Evolutionary conservation across 768 basidiomycete species (phyloP).

Genomic region (Crassisporium funariophilum): DNA sequence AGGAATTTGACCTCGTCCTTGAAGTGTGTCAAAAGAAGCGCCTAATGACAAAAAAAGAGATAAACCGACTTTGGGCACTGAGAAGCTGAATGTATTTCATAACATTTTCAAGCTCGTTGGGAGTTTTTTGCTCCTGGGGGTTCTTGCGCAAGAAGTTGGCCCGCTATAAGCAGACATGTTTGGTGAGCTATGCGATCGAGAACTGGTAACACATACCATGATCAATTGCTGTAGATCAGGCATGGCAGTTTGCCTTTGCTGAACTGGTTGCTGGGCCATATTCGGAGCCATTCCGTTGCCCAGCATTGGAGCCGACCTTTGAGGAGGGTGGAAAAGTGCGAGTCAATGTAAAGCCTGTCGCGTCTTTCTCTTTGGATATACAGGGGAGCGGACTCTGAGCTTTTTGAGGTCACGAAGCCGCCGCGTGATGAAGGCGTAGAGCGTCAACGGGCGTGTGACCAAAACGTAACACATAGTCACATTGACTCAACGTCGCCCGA

Average conservation of each 20-base stretch:
- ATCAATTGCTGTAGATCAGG: constrained; percentile 47
- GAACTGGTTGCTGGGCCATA: constrained; percentile 34
- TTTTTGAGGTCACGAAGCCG: constrained; percentile 37
- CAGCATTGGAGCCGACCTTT: constrained; percentile 45
- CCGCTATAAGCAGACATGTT: constrained; percentile 36
- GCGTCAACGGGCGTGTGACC: constrained; percentile 3
- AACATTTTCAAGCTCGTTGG: constrained; percentile 48
- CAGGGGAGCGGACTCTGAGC: constrained; percentile 11
- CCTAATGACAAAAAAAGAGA: constrained; percentile 5
- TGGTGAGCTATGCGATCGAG: constrained; percentile 10
- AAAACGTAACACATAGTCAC: constrained; percentile 21
- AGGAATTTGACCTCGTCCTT: constrained; percentile 33
- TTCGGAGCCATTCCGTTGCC: constrained; percentile 38
- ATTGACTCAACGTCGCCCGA: constrained; percentile 6
- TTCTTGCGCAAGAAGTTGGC: constrained; percentile 52
- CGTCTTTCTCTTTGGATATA: constrained; percentile 9
- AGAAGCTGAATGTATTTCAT: constrained; percentile 51
- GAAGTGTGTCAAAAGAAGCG: constrained; percentile 11
- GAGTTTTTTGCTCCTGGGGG: constrained; percentile 49
- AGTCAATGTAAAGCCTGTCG: constrained; percentile 7
- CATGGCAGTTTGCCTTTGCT: constrained; percentile 30
- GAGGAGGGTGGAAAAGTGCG: constrained; percentile 1
- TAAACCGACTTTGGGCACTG: constrained; percentile 35
- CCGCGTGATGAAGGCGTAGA: constrained; percentile 36
- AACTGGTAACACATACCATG: constrained; percentile 33